Conservation (phyloP, 257 asterid genomes). For the Primulina huaijiensis region DNA sequence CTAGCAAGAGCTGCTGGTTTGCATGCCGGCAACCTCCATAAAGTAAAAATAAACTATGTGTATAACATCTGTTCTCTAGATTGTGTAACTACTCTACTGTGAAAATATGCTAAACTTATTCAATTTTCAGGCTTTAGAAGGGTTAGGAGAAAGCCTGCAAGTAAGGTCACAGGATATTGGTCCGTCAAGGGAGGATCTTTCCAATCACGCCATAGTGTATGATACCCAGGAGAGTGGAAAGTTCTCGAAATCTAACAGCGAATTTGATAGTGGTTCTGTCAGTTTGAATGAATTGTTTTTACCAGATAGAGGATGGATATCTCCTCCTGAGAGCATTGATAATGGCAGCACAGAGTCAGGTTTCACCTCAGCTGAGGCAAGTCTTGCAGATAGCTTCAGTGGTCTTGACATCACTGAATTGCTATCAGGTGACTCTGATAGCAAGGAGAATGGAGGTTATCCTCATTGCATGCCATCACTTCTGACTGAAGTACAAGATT, state of each 20-base stretch:
- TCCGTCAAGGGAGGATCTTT: constrained; percentile 50
- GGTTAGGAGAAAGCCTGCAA: constrained; percentile 90
- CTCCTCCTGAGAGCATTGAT: constrained; percentile 74
- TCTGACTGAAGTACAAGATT: constrained; percentile 37
- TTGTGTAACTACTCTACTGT: constrained; percentile 5
- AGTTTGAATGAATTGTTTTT: constrained; percentile 46
- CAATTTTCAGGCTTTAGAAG: constrained; percentile 86
- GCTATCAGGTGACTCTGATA: constrained; percentile 35
- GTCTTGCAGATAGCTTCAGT: constrained; percentile 55
- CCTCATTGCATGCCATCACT: constrained; percentile 25
- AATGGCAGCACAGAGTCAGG: constrained; percentile 62
- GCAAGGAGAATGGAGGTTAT: constrained; percentile 43
- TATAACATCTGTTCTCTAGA: constrained; percentile 6
- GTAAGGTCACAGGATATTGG: constrained; percentile 61
- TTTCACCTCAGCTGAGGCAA: constrained; percentile 55
- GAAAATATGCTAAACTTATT: constrained; percentile 21
- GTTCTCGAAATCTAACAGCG: constrained; percentile 48
- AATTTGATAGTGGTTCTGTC: constrained; percentile 45
- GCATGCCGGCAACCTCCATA: constrained; percentile 99
- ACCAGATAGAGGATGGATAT: constrained; percentile 79
- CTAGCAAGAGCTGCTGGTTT: constrained; percentile 92
- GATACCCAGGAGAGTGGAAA: constrained; percentile 50
- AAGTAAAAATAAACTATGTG: constrained; percentile 42
- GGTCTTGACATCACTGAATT: constrained; percentile 46
- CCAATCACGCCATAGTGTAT: constrained; percentile 44